Evolutionary conservation across 1,284 basidiomycete species (phyloP).

Genomic region (Boletus semigastroideus): DNA sequence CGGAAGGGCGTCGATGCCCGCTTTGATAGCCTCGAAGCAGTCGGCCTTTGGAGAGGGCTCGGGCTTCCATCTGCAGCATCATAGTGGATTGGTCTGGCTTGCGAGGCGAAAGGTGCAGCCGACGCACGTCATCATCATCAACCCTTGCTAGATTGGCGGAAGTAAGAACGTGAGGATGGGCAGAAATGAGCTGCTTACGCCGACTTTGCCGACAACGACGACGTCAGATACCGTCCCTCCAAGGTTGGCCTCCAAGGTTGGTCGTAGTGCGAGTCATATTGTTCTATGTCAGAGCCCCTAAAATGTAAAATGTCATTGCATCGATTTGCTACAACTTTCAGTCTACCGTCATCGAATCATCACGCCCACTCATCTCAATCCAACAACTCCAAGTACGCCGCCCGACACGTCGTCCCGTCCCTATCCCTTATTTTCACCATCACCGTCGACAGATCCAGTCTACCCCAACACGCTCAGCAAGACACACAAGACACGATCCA

Average conservation of each 20-base stretch:
- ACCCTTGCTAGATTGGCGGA: conserved; percentile 23
- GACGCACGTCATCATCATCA: conserved; percentile 31
- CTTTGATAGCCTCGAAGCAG: conserved; percentile 63
- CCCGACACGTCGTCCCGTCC: conserved; percentile 44
- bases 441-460: conserved; percentile 21
- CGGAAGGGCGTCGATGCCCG: conserved; percentile 55
- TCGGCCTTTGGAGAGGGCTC: conserved; percentile 44
- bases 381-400: conserved; percentile 41
- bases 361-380: conserved; percentile 4
- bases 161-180: background rate
- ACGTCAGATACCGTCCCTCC: conserved; percentile 29
- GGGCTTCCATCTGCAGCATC: conserved; percentile 20
- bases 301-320: background rate
- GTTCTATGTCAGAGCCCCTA: background rate
- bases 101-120: background rate
- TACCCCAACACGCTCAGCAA: conserved; percentile 7
- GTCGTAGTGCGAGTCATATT: conserved; percentile 23
- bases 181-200: conserved; percentile 24
- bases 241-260: conserved; percentile 36
- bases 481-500: background rate
- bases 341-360: background rate
- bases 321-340: background rate
- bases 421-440: conserved; percentile 51
- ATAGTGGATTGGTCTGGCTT: background rate
- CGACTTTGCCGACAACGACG: conserved; percentile 36